These are phyloP conservation scores for Abelmoschus esculentus DNA, from an alignment of 345 rosid genomes.

Conservation along the genomic window DNA sequence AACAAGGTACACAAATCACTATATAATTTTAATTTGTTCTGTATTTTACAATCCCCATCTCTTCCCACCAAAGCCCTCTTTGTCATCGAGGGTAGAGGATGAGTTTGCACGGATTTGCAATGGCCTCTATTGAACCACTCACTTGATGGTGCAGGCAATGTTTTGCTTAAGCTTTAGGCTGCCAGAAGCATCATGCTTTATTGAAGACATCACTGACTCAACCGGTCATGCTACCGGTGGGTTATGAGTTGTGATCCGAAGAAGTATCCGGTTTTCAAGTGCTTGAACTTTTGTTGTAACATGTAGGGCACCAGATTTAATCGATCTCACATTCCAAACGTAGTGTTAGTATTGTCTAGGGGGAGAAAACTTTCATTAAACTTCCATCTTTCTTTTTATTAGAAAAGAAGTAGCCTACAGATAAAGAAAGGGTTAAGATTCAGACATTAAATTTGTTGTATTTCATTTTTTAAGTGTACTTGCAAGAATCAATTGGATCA, in stretches of 20 bases:
- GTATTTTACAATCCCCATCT: neutral
- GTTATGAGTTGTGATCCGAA: neutral
- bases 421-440: neutral
- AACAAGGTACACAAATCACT: slow-evolving; percentile 52
- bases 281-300: neutral
- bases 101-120: neutral
- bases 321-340: neutral
- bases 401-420: neutral
- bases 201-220: slow-evolving; percentile 18
- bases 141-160: slow-evolving; percentile 61
- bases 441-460: neutral
- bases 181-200: slow-evolving; percentile 69
- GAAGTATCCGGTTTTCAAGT: neutral
- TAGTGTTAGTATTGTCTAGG: neutral
- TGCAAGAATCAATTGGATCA: neutral
- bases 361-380: neutral
- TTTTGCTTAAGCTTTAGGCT: slow-evolving; percentile 87
- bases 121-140: neutral
- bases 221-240: neutral
- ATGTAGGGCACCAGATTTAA: neutral
- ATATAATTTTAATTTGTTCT: neutral
- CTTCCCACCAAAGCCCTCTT: neutral
- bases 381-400: neutral
- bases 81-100: neutral
- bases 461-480: neutral